These are phyloP conservation scores for Fraxinus sp. DNA, from an alignment of 305 asterid species.

Conservation along the genomic window DNA sequence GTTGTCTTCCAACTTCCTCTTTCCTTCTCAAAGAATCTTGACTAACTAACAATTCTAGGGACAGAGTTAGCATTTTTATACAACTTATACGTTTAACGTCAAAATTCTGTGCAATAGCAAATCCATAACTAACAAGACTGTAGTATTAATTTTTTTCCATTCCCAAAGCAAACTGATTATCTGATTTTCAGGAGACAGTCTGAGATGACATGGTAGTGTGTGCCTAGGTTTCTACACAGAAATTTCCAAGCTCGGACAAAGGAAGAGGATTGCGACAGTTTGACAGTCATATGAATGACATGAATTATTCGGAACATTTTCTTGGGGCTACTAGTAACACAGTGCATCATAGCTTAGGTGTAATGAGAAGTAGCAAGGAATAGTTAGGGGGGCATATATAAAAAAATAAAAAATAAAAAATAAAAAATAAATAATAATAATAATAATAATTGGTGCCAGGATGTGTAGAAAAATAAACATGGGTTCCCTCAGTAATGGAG, in stretches of 20 bases:
- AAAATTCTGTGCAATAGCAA: neutral
- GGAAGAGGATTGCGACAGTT: neutral
- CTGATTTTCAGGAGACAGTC: neutral
- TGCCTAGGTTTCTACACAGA: neutral
- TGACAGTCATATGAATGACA: neutral
- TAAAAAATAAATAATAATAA: too few relatives aligned
- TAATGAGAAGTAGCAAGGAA: neutral
- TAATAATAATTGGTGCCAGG: neutral
- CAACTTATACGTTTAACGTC: neutral
- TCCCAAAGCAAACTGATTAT: neutral
- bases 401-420: neutral
- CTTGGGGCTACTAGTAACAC: neutral
- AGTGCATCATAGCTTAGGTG: neutral
- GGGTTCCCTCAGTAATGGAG: neutral
- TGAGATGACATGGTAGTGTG: neutral
- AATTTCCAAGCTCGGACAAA: neutral
- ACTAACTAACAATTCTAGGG: neutral
- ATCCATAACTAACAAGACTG: neutral
- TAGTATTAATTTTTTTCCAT: neutral
- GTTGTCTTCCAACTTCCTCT: neutral
- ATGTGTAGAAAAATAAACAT: neutral
- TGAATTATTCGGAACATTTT: neutral
- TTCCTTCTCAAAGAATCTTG: neutral
- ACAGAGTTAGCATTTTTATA: neutral
- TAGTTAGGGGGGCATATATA: neutral